phyloP scores from a whole-genome alignment of 495 filamentous ascomycete species.

The Aspergillus kassunensis region DNA sequence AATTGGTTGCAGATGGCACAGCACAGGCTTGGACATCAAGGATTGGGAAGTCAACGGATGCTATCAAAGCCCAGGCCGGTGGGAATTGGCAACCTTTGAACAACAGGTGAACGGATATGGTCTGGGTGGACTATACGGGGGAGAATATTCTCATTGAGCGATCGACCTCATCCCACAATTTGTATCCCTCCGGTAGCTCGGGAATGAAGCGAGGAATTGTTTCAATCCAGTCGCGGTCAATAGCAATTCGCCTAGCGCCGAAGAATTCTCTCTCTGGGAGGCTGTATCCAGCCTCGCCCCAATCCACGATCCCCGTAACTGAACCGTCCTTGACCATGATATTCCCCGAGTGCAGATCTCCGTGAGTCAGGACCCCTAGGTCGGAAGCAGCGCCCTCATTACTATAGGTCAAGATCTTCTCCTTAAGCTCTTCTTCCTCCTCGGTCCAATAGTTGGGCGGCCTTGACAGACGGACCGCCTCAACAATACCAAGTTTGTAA shows the following conservation, averaged over 20 bases:
- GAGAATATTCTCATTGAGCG: not conserved
- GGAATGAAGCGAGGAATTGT: not conserved
- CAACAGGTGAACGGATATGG: too few relatives aligned
- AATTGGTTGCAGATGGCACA: not conserved
- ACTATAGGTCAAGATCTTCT: not conserved
- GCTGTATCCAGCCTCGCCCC: not conserved
- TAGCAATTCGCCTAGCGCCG: not conserved
- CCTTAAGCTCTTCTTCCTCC: not conserved
- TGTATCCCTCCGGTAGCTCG: not conserved
- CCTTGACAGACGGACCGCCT: not conserved
- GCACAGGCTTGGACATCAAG: not conserved
- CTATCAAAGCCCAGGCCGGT: not conserved
- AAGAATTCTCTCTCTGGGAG: not conserved
- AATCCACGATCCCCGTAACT: not conserved
- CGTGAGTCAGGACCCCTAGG: not conserved
- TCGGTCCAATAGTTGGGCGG: not conserved
- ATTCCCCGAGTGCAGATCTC: not conserved
- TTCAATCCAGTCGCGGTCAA: not conserved
- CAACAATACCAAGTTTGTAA: not conserved
- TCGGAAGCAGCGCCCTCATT: not conserved
- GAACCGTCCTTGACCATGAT: slow-evolving; percentile 1
- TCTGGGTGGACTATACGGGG: not conserved
- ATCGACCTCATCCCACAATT: not conserved
- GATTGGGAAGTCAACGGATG: not conserved
- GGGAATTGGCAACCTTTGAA: not conserved